phyloP scores from a whole-genome alignment of 164 flowering plant genomes.

The Tinospora cordifolia region DNA sequence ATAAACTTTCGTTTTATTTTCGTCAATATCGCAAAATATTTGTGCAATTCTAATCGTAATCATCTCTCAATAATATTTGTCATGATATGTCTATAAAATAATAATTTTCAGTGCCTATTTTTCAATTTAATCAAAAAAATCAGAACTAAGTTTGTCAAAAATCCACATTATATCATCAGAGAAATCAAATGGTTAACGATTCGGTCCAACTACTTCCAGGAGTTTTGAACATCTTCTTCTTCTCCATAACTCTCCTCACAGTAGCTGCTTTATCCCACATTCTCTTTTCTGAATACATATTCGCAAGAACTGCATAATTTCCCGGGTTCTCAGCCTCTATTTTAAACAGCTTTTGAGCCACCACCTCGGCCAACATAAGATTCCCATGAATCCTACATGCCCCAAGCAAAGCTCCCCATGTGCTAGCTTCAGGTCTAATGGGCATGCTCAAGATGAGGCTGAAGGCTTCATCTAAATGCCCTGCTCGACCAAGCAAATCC shows the following conservation, averaged over 20 bases:
- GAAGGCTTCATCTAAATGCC: slow-evolving; percentile 17
- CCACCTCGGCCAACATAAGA: slow-evolving; percentile 15
- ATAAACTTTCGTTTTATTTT: no score
- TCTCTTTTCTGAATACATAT: slow-evolving; percentile 16
- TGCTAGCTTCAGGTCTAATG: slow-evolving; percentile 8
- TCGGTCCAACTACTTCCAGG: slow-evolving; percentile 21
- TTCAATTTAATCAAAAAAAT: no score
- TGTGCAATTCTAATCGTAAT: no score
- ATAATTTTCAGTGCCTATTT: no score
- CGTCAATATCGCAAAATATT: no score
- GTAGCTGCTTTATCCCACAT: slow-evolving; percentile 17
- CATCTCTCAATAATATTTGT: no score
- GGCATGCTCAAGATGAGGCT: slow-evolving; percentile 13
- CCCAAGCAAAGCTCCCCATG: slow-evolving; percentile 20
- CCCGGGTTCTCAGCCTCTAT: slow-evolving; percentile 18
- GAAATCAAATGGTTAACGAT: no score
- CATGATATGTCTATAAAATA: no score
- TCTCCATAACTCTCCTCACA: slow-evolving; percentile 15
- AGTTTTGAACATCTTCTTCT: slow-evolving; percentile 13
- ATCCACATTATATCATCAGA: no score
- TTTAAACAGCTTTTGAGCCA: slow-evolving; percentile 13
- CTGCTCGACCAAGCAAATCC: slow-evolving; percentile 19
- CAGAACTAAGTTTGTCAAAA: no score
- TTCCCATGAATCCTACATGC: slow-evolving; percentile 24
- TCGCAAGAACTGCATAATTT: slow-evolving; percentile 17